Evolutionary conservation across 176 grass and related monocot genomes (phyloP).

Genomic region (Juncus inflexus): DNA sequence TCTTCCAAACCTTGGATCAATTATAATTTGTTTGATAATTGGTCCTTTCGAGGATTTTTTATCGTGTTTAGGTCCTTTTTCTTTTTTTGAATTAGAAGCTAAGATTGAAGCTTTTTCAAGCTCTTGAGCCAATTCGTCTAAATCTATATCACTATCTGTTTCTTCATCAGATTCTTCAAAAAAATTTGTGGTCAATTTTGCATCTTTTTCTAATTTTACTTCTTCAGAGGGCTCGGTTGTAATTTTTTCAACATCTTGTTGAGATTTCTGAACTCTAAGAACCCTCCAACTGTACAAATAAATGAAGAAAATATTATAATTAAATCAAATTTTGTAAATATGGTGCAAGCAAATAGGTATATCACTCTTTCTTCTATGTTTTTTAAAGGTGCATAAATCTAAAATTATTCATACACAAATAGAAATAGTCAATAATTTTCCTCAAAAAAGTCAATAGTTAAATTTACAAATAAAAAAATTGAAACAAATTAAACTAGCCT

Average conservation of each 20-base stretch:
- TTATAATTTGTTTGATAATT: constrained; percentile 30
- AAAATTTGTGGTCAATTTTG: constrained; percentile 21
- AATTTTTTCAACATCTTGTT: constrained; percentile 22
- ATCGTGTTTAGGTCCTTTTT: constrained; percentile 39
- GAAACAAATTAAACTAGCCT: constrained; percentile 46
- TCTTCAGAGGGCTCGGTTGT: constrained; percentile 7
- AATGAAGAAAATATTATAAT: constrained; percentile 2
- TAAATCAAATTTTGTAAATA: not conserved
- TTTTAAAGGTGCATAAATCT: constrained; percentile 72
- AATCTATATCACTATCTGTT: constrained; percentile 52
- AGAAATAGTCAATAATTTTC: not conserved
- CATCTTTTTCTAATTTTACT: constrained; percentile 24
- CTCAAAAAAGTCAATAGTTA: not conserved
- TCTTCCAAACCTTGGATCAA: constrained; percentile 18
- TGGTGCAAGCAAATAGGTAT: constrained; percentile 59
- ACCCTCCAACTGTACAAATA: constrained; percentile 68
- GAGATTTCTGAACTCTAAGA: constrained; percentile 58
- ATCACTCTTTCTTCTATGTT: constrained; percentile 60
- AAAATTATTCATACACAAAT: not conserved
- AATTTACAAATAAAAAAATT: not conserved
- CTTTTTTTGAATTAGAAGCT: constrained; percentile 68
- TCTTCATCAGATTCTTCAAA: constrained; percentile 28
- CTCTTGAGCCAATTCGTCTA: constrained; percentile 65
- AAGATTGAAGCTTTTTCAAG: constrained; percentile 62
- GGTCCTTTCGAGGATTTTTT: constrained; percentile 28